Evolutionary conservation across 2,329 filamentous ascomycete genomes (phyloP).

Genomic region (Fusarium torulosum): DNA sequence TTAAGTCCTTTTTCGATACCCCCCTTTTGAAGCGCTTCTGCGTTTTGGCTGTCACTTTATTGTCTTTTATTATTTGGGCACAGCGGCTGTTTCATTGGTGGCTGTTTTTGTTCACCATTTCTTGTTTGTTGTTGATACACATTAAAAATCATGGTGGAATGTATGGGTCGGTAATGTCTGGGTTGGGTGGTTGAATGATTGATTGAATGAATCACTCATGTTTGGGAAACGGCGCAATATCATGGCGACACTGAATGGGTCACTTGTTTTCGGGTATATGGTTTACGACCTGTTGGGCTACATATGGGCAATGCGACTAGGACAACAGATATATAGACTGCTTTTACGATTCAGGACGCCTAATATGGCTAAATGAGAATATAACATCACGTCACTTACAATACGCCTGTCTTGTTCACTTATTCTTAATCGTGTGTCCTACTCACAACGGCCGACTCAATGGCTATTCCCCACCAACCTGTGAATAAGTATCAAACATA

Average conservation of each 20-base stretch:
- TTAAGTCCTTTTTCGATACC: constrained; percentile 15
- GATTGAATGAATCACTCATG: constrained; percentile 24
- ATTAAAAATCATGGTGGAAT: constrained; percentile 30
- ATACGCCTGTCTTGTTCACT: not conserved
- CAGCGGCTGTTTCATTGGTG: constrained; percentile 23
- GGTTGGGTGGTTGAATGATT: not conserved
- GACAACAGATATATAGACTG: constrained; percentile 34
- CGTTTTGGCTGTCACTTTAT: constrained; percentile 14
- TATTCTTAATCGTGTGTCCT: not conserved
- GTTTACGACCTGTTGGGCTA: constrained; percentile 1
- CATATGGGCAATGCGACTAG: constrained; percentile 9
- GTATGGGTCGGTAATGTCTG: constrained; percentile 25
- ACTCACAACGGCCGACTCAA: not conserved
- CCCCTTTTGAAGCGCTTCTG: not conserved
- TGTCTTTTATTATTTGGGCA: constrained; percentile 20
- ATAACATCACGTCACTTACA: constrained; percentile 6
- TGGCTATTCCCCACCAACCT: not conserved
- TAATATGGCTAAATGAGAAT: constrained; percentile 25
- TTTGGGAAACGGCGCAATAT: constrained; percentile 36
- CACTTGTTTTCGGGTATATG: constrained; percentile 6
- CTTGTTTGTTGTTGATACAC: constrained; percentile 11
- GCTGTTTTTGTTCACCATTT: not conserved
- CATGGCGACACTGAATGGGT: constrained; percentile 16
- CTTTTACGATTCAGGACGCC: constrained; percentile 15
- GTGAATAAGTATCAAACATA: not conserved